Base-by-base conservation (phyloP, 345 rosid species). In the Lagerstroemia speciosa region DNA sequence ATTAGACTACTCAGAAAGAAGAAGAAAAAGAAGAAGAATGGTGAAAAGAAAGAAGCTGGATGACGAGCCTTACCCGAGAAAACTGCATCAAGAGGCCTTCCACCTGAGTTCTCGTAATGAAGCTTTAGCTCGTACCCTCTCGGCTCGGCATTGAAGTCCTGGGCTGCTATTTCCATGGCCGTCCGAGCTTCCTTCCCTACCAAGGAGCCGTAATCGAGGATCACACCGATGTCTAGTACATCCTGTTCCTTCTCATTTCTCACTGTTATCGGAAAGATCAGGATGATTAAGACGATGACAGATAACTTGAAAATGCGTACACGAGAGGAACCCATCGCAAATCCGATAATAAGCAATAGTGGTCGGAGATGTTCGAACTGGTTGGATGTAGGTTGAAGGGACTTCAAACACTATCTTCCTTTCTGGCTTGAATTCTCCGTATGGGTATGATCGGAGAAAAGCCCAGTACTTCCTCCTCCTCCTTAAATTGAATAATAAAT, bases 161-260 rank as follows among this genome's bases (percentile, higher is more conserved):
- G 69, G 64, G 73, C 79, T 16, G 87, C 83, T 14, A 81, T 68
- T 72, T 80, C 80, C 72, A 87, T 67, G 1, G 86, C 87, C 2
- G 67, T 70, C 72, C 67, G 78, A 75, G 73, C 72, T 72, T 83
- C 85, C 67, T 69, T 79, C 36, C 62, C 29, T 9, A 80, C 80
- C 17, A 37, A 73, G 22, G 84, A 73, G 64, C 66, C 70, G 8
- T 30, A 43, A 64, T 84, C 79, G 65, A 84, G 67, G 72, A 84
- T 73, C 40, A 77, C 86, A 11, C 89, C 87, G 40, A 86, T 75
- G 63, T 81, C 72, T 7, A 69, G 20, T 2, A 55, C 22, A 52
- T 30, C 38, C 38, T 36, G 26, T 6, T 26, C 41, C 6, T 70
- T 24, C 37, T n/a, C 40, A 9, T 29, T 50, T 29, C 33, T 50